Evolutionary conservation across 345 rosid species (phyloP).

Genomic region (Lepidium africanum): DNA sequence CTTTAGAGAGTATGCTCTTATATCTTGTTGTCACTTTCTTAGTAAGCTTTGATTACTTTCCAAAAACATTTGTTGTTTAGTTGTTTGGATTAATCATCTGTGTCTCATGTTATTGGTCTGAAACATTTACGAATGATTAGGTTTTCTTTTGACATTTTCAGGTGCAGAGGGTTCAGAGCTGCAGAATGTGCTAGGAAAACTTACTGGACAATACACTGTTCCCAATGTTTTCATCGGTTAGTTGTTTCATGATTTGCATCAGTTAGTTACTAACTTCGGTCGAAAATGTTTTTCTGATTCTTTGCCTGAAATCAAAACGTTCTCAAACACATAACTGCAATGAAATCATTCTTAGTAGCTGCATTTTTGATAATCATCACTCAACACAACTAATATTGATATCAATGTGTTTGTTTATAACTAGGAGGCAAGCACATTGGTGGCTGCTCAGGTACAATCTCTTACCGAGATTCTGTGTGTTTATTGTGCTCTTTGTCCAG

Average conservation of each 20-base stretch:
- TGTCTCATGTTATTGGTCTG: background rate
- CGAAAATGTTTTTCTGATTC: background rate
- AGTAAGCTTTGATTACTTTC: background rate
- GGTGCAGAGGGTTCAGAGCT: slow-evolving; percentile 79
- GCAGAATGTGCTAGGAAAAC: slow-evolving; percentile 70
- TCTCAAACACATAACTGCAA: background rate
- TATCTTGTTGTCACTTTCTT: background rate
- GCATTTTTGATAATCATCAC: background rate
- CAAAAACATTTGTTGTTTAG: background rate
- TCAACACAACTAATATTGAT: background rate
- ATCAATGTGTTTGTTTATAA: slow-evolving; percentile 7
- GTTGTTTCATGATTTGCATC: slow-evolving; percentile 9
- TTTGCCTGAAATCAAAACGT: background rate
- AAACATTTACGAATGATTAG: background rate
- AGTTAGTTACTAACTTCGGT: background rate
- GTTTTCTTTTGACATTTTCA: slow-evolving; percentile 18
- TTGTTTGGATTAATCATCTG: background rate
- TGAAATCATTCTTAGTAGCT: background rate
- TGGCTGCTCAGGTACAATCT: slow-evolving; percentile 83
- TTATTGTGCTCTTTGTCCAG: background rate
- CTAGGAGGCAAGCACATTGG: slow-evolving; percentile 92
- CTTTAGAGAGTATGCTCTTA: background rate
- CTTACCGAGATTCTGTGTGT: background rate
- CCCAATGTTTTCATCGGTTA: slow-evolving; percentile 94
- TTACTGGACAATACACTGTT: slow-evolving; percentile 89